Evolutionary conservation across 148 eudicot species (phyloP).

Genomic region (Suaeda aralocaspica): DNA sequence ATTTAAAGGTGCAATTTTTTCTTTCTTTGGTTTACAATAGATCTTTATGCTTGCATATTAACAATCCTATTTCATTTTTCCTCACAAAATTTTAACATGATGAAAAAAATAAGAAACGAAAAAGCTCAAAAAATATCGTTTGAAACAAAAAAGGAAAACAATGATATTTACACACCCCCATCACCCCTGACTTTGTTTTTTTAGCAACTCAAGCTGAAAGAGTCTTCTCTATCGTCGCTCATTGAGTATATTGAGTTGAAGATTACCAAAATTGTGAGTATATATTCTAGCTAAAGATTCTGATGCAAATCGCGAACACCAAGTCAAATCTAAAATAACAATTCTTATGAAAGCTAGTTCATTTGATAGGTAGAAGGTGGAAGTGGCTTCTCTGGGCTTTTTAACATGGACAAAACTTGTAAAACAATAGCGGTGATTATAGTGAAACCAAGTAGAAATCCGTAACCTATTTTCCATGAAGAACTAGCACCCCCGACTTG

Average conservation of each 20-base stretch:
- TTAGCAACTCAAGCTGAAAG: constrained; percentile 6
- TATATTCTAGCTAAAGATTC: background rate
- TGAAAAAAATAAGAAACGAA: background rate
- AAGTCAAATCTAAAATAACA: background rate
- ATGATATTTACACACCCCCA: constrained; percentile 27
- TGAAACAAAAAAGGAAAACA: constrained; percentile 1
- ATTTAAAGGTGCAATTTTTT: background rate
- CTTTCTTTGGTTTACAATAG: background rate
- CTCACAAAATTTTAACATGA: constrained; percentile 1
- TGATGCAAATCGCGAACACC: background rate
- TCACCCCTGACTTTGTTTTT: background rate
- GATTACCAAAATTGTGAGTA: constrained; percentile 20
- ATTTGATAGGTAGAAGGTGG: constrained; percentile 50
- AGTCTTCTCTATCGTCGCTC: constrained; percentile 3
- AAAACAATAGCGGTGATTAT: constrained; percentile 45
- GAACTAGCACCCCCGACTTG: constrained; percentile 59
- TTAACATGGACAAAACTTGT: constrained; percentile 55
- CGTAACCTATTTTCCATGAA: constrained; percentile 82
- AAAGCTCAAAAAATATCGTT: constrained; percentile 14
- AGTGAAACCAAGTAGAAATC: constrained; percentile 53
- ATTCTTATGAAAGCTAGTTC: constrained; percentile 26
- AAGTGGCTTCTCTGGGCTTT: constrained; percentile 35
- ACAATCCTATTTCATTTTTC: background rate
- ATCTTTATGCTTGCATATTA: background rate
- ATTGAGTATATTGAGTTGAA: background rate